Percentiles rank a stretch among this genome's conserved stretches.
phyloP scores from a whole-genome alignment of 2,329 filamentous ascomycete species.

The Mariannaea sp. region DNA sequence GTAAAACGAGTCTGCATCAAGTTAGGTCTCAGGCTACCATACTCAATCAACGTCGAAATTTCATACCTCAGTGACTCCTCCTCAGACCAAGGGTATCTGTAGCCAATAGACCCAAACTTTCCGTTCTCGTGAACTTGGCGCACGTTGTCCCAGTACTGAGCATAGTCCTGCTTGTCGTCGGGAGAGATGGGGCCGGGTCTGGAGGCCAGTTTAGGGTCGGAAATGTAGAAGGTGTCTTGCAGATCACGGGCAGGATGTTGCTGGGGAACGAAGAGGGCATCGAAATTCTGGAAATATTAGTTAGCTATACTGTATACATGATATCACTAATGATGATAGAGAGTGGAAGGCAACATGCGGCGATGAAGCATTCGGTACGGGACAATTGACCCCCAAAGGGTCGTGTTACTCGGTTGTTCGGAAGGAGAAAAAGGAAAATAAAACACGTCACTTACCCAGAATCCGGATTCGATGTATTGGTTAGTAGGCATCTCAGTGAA shows the following conservation, averaged over 20 bases:
- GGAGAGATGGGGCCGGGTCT: conserved; percentile 15
- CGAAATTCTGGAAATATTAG: conserved; percentile 72
- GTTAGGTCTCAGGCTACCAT: neutral
- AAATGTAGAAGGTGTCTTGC: conserved; percentile 98
- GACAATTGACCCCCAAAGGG: too few species aligned
- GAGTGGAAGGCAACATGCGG: neutral
- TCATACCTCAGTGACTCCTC: conserved; percentile 66
- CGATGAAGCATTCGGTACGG: too few species aligned
- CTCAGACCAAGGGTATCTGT: conserved; percentile 90
- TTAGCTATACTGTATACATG: neutral
- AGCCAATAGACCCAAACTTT: conserved; percentile 93
- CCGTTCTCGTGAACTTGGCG: conserved; percentile 86
- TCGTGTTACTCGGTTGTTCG: too few species aligned
- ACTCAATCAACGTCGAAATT: neutral
- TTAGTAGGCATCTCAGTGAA: conserved; percentile 98
- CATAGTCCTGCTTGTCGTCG: conserved; percentile 60
- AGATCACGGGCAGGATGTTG: conserved; percentile 97
- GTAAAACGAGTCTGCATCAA: conserved; percentile 74
- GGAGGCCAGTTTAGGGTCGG: conserved; percentile 74
- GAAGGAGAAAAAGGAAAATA: neutral
- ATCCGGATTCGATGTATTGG: conserved; percentile 92
- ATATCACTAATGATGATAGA: neutral
- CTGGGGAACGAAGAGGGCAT: conserved; percentile 90
- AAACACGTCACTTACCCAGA: conserved; percentile 60
- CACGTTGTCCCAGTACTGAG: conserved; percentile 83